Evolutionary conservation across 2,329 filamentous ascomycete species (phyloP), one percentile per base, ranked within the genome.

Genomic region (Capronia epimyces): DNA sequence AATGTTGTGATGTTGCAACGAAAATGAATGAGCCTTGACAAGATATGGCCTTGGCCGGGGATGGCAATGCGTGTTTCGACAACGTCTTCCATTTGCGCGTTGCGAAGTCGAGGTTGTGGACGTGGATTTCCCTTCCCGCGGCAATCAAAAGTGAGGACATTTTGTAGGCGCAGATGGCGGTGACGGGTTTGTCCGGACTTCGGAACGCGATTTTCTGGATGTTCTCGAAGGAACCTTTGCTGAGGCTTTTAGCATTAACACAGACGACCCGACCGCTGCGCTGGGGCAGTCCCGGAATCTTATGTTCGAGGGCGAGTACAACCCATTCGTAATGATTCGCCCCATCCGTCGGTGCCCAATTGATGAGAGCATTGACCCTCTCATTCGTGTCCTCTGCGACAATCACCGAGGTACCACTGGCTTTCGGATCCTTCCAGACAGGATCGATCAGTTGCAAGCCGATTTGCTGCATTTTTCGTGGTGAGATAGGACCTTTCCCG

Each of bases 1-100:
- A 82, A 55, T 82, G 75, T 32, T 68, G 65, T 2, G 71, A 64
- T 1, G 78, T 82, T 1, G 79, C 76, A 41, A 82, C 68, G 53
- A 79, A 75, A 22, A 83, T 70, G 20, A 72, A 69, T 1, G 69
- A 66, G 1, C 66, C 65, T 7, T 68, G 65, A 12, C 74, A 69
- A 1, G 75, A 75, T 36, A 82, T 68, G 6, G 75, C 70, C 5
- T 77, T 66, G 2, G 73, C 78, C 1, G 71, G 65, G 2, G 77
- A 80, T 2, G 74, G 70, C 6, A 79, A 61, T 9, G 65, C 61
- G 50, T 67, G 67, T 15, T 66, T 63, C 21, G 68, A 67, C 2
- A 66, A 63, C 24, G 65, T 67, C 25, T 62, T 62, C 68, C 73
- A 76, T 58, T 68, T 71, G 45, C 65, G 65, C 18, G 64, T 61